Evolutionary conservation across 2,329 filamentous ascomycete species (phyloP).

Genomic region (Microdochium bolleyi): DNA sequence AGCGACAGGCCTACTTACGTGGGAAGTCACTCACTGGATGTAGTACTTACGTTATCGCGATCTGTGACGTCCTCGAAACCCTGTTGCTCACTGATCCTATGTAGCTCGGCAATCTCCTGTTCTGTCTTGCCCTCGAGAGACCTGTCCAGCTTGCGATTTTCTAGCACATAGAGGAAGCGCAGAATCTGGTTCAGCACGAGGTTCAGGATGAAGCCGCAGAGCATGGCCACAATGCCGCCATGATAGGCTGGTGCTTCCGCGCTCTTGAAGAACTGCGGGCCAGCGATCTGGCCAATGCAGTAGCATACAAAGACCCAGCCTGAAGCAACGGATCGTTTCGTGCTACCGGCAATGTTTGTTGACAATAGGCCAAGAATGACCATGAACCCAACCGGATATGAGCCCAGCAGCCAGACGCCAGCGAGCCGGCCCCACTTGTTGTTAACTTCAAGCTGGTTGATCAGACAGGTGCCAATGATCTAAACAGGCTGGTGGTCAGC

Average conservation of each 20-base stretch:
- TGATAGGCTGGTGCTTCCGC: slow-evolving; percentile 21
- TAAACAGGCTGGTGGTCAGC: slow-evolving; percentile 1
- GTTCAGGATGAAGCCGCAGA: slow-evolving; percentile 18
- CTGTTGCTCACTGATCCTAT: slow-evolving; percentile 18
- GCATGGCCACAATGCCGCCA: slow-evolving; percentile 23
- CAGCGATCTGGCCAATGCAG: slow-evolving; percentile 19
- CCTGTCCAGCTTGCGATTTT: slow-evolving; percentile 20
- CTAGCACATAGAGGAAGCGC: slow-evolving; percentile 15
- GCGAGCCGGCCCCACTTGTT: slow-evolving; percentile 21
- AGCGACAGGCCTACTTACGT: not conserved
- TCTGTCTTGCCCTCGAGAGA: slow-evolving; percentile 16
- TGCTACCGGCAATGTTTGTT: slow-evolving; percentile 20
- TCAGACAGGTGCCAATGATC: slow-evolving; percentile 21
- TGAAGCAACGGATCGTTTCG: slow-evolving; percentile 17
- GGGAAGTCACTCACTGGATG: not conserved
- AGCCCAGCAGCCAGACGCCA: slow-evolving; percentile 20
- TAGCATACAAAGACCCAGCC: slow-evolving; percentile 21
- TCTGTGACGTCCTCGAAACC: slow-evolving; percentile 31
- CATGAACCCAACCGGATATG: slow-evolving; percentile 21
- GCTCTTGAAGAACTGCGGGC: slow-evolving; percentile 21
- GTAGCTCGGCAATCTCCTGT: slow-evolving; percentile 20
- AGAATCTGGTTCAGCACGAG: slow-evolving; percentile 17
- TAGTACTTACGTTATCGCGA: slow-evolving; percentile 20
- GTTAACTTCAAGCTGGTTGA: slow-evolving; percentile 15
- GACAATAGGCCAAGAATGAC: slow-evolving; percentile 16